These are phyloP conservation scores for Desmodesmus armatus DNA, from an alignment of 139 green algal genomes.

Conservation along the genomic window DNA sequence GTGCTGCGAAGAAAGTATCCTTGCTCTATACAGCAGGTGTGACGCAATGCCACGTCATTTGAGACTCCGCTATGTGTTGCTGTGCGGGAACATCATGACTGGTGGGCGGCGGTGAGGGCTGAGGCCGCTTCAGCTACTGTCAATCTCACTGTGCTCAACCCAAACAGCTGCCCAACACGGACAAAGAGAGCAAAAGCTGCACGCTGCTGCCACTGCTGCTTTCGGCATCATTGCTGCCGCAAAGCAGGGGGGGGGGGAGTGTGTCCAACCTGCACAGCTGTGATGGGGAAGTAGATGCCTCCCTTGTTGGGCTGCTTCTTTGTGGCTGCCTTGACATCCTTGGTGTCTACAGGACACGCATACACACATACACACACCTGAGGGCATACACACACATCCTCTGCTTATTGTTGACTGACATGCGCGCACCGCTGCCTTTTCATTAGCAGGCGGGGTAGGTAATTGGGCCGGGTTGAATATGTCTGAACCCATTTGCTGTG, in stretches of 20 bases:
- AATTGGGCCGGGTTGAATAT: not conserved
- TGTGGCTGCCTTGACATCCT: constrained; percentile 33
- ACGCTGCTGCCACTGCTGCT: too few species aligned
- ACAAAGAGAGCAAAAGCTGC: too few species aligned
- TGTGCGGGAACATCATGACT: too few species aligned
- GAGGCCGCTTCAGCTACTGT: too few species aligned
- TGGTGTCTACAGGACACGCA: constrained; percentile 13
- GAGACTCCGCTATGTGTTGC: too few species aligned
- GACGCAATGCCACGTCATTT: too few species aligned
- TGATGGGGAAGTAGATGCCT: constrained; percentile 56
- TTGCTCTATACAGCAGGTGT: too few species aligned
- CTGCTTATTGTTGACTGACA: not conserved
- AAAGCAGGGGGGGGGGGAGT: too few species aligned
- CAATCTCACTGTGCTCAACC: too few species aligned
- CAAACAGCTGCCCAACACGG: too few species aligned
- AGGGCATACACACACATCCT: not conserved
- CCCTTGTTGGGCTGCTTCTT: constrained; percentile 45
- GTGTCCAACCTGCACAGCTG: constrained; percentile 61
- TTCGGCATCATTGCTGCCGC: too few species aligned
- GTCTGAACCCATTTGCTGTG: not conserved
- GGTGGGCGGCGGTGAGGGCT: not conserved
- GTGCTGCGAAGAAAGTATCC: too few species aligned
- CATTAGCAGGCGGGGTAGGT: not conserved
- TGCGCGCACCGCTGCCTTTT: not conserved
- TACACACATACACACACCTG: not conserved